Percentiles rank a stretch among this genome's conserved stretches.
phyloP scores from a whole-genome alignment of 2,329 filamentous ascomycete genomes.

The Exophiala calicioides region DNA sequence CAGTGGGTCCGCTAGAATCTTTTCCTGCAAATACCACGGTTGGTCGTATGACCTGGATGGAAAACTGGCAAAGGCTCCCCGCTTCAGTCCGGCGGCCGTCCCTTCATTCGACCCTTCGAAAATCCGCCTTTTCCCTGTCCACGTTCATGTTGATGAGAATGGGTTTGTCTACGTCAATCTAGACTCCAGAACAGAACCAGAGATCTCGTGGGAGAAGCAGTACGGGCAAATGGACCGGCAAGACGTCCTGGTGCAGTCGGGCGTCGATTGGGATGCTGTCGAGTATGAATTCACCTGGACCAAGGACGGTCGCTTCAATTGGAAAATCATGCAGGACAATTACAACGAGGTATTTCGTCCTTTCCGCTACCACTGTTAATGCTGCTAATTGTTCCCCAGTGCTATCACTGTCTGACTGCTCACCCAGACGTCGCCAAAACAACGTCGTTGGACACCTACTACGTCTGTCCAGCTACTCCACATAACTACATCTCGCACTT shows the following conservation, averaged over 20 bases:
- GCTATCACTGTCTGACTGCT: slow-evolving; percentile 60
- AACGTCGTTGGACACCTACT: slow-evolving; percentile 57
- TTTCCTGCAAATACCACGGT: slow-evolving; percentile 63
- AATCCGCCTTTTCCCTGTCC: slow-evolving; percentile 53
- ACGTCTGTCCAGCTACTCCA: slow-evolving; percentile 55
- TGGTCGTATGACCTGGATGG: slow-evolving; percentile 63
- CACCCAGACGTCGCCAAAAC: slow-evolving; percentile 57
- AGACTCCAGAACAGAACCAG: slow-evolving; percentile 38
- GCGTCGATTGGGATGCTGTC: slow-evolving; percentile 57
- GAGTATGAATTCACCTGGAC: slow-evolving; percentile 46
- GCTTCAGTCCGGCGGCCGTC: slow-evolving; percentile 53
- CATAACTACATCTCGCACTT: slow-evolving; percentile 58
- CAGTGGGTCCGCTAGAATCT: slow-evolving; percentile 30
- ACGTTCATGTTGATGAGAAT: slow-evolving; percentile 23
- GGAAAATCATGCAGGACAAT: slow-evolving; percentile 50
- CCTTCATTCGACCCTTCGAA: slow-evolving; percentile 57
- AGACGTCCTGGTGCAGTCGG: slow-evolving; percentile 48
- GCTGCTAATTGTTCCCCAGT: slow-evolving; percentile 32
- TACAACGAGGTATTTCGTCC: slow-evolving; percentile 51
- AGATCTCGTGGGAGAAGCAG: slow-evolving; percentile 22
- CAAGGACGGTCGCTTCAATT: slow-evolving; percentile 28
- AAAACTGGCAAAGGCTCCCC: slow-evolving; percentile 61
- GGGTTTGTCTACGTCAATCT: slow-evolving; percentile 61
- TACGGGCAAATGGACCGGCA: slow-evolving; percentile 44
- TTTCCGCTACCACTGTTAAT: background rate